These are phyloP conservation scores for Heterococcus sp. DNA, from an alignment of 108 stramenopile genomes.

Conservation along the genomic window DNA sequence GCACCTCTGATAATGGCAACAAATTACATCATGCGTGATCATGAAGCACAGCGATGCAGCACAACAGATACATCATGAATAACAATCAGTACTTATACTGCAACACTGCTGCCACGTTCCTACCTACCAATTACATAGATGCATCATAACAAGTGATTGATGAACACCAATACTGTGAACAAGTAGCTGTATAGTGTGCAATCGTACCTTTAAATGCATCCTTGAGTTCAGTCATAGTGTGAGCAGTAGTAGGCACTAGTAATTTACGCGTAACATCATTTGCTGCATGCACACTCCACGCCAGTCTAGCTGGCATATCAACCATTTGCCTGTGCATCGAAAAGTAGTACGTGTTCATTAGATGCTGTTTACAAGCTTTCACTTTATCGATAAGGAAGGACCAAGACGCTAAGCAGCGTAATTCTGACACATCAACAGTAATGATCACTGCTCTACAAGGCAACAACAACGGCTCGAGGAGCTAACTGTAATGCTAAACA, in stretches of 20 bases:
- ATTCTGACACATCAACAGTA: background rate
- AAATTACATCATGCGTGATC: background rate
- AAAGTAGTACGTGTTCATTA: background rate
- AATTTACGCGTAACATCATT: slow-evolving; percentile 23
- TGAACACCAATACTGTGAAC: background rate
- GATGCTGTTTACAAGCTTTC: background rate
- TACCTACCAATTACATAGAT: no score
- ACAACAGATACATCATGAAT: background rate
- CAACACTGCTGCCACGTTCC: no score
- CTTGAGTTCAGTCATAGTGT: slow-evolving; percentile 28
- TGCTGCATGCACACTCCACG: slow-evolving; percentile 39
- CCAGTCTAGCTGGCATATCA: slow-evolving; percentile 28
- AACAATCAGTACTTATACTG: background rate
- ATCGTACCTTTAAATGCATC: background rate
- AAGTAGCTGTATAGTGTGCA: background rate
- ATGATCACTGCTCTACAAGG: background rate
- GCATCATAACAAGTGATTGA: background rate
- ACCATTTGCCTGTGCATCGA: slow-evolving; percentile 5
- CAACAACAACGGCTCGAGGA: background rate
- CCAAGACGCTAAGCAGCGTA: no score
- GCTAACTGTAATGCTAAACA: background rate
- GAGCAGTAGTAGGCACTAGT: slow-evolving; percentile 34
- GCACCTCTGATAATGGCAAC: slow-evolving; percentile 6
- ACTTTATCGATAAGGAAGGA: no score
- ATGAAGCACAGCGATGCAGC: background rate